A percentile compares a stretch with the other conserved stretches of the same genome.
These are phyloP conservation scores for Cytospora piceicola DNA, from an alignment of 2,329 filamentous ascomycete genomes.

Conservation along the genomic window DNA sequence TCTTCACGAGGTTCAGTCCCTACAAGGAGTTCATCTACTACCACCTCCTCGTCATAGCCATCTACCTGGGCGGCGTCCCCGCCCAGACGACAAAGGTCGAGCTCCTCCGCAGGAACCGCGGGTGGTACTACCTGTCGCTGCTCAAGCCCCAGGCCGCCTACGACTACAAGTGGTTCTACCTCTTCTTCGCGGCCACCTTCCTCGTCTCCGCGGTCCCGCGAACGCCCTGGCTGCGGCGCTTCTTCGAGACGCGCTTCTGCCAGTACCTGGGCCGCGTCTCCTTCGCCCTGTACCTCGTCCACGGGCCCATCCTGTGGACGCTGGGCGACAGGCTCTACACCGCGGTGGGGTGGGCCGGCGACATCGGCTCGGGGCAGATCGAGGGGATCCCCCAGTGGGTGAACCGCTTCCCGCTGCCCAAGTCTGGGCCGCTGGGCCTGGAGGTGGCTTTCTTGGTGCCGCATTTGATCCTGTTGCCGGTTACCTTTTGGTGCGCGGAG, in stretches of 20 bases:
- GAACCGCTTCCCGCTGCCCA: conserved; percentile 58
- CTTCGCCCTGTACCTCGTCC: conserved; percentile 66
- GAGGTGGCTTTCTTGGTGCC: conserved; percentile 63
- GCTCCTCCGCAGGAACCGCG: conserved; percentile 56
- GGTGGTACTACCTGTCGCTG: conserved; percentile 63
- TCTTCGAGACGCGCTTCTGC: conserved; percentile 62
- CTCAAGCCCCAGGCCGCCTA: conserved; percentile 69
- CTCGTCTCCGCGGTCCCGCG: conserved; percentile 60
- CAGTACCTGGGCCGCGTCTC: conserved; percentile 67
- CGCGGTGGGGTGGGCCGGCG: conserved; percentile 59
- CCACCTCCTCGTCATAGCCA: conserved; percentile 53
- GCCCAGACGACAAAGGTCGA: conserved; percentile 52
- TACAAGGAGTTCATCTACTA: conserved; percentile 57
- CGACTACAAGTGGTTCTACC: conserved; percentile 70
- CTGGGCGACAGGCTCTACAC: conserved; percentile 67
- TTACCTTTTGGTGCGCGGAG: conserved; percentile 63
- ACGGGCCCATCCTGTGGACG: conserved; percentile 63
- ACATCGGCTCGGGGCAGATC: conserved; percentile 50
- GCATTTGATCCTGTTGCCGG: conserved; percentile 62
- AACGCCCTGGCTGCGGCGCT: conserved; percentile 59
- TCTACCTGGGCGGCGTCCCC: conserved; percentile 66
- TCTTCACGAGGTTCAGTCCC: conserved; percentile 50
- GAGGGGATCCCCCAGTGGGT: conserved; percentile 60
- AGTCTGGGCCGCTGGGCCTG: conserved; percentile 60
- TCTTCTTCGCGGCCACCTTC: conserved; percentile 63